A percentile compares a stretch with the other conserved stretches of the same genome.
Conservation (phyloP, 352 stramenopile species). For the Phytophthora pluvialis region DNA sequence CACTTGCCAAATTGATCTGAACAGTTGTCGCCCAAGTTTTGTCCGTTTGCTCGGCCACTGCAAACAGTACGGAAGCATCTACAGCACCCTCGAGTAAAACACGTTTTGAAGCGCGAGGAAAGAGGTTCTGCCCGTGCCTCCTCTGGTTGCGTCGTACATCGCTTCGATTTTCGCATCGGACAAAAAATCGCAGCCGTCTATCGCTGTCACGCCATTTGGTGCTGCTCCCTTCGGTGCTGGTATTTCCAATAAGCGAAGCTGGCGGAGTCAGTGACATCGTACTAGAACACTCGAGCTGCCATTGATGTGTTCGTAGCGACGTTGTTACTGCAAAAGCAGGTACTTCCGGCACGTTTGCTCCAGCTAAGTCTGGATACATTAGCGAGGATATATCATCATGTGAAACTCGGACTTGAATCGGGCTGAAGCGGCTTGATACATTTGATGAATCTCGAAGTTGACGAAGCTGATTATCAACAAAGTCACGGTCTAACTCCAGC, state of each 20-base stretch:
- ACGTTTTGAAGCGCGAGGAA: slow-evolving; percentile 4
- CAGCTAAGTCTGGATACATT: background rate
- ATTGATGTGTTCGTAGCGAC: slow-evolving; percentile 53
- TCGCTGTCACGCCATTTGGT: background rate
- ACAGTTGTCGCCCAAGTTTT: slow-evolving; percentile 25
- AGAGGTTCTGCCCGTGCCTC: slow-evolving; percentile 12
- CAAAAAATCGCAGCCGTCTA: slow-evolving; percentile 29
- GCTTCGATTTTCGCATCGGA: slow-evolving; percentile 37
- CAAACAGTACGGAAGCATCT: slow-evolving; percentile 10
- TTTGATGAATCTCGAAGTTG: slow-evolving; percentile 56
- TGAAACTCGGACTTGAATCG: slow-evolving; percentile 52
- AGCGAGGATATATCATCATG: slow-evolving; percentile 38
- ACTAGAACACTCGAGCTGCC: slow-evolving; percentile 48
- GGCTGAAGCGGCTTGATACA: slow-evolving; percentile 55
- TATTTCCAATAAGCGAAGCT: background rate
- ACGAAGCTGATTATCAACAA: slow-evolving; percentile 45
- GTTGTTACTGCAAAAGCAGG: slow-evolving; percentile 53
- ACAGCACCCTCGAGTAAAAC: slow-evolving; percentile 27
- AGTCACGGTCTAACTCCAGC: slow-evolving; percentile 45
- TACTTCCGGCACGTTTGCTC: background rate
- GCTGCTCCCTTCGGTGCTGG: background rate
- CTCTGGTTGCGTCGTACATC: slow-evolving; percentile 14
- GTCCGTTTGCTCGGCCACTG: background rate
- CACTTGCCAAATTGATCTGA: background rate
- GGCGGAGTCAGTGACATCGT: slow-evolving; percentile 24